These are phyloP conservation scores for Persicaria maculosa DNA, from an alignment of 148 eudicot genomes.

Conservation along the genomic window DNA sequence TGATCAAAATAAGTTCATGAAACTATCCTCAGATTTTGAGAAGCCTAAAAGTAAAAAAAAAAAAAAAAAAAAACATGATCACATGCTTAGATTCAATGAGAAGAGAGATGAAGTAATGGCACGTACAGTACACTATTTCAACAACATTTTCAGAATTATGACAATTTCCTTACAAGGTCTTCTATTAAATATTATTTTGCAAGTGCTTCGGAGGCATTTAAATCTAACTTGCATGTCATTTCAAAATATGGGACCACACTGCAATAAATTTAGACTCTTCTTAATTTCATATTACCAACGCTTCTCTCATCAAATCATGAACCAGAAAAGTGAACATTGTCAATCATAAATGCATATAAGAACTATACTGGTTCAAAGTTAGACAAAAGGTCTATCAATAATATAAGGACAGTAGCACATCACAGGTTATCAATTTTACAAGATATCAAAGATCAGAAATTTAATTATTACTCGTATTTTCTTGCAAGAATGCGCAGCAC, in stretches of 20 bases:
- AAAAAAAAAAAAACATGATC: not conserved
- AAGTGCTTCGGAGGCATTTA: not conserved
- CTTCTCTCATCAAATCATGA: not conserved
- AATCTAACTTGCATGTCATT: not conserved
- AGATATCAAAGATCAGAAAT: not conserved
- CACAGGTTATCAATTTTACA: not conserved
- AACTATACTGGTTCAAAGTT: not conserved
- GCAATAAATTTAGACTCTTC: not conserved
- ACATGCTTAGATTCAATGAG: slow-evolving; percentile 6
- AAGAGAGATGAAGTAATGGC: not conserved
- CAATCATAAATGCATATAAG: not conserved
- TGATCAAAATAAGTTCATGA: not conserved
- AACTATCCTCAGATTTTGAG: not conserved
- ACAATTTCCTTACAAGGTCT: not conserved
- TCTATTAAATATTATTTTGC: not conserved
- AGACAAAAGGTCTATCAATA: not conserved
- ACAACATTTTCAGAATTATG: not conserved
- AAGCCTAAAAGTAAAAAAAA: not conserved
- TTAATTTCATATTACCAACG: not conserved
- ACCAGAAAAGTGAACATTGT: not conserved
- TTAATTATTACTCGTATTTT: slow-evolving; percentile 74
- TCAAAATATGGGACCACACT: not conserved
- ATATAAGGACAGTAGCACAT: not conserved
- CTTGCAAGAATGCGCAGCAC: slow-evolving; percentile 90
- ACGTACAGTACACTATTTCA: not conserved